A percentile compares a stretch with the other conserved stretches of the same genome.
These are phyloP conservation scores for Chloranthus sessilifolius DNA, from an alignment of 164 flowering plant species.

Conservation along the genomic window DNA sequence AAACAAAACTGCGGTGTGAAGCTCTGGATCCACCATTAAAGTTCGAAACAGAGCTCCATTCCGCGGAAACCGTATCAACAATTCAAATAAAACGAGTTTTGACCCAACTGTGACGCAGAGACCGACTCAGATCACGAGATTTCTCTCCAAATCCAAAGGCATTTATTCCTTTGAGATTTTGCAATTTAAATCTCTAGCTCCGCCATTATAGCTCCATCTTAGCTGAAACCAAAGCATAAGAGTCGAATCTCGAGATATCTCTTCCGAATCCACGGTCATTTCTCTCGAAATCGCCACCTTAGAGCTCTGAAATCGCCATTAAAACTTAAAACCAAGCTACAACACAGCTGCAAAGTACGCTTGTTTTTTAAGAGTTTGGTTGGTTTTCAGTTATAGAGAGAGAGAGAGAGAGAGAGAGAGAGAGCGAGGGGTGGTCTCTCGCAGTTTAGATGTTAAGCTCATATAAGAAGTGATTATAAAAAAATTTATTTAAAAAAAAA, in stretches of 20 bases:
- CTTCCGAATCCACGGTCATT: not conserved
- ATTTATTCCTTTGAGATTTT: too few relatives aligned
- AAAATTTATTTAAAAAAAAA: too few relatives aligned
- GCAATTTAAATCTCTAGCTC: not conserved
- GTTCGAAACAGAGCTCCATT: too few relatives aligned
- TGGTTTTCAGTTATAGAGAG: too few relatives aligned
- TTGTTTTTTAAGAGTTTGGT: not conserved
- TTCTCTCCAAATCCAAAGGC: too few relatives aligned
- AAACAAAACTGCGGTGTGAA: too few relatives aligned
- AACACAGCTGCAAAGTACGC: not conserved
- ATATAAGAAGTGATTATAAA: too few relatives aligned
- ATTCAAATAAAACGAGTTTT: not conserved
- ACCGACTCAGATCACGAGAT: too few relatives aligned
- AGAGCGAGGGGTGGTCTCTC: not conserved
- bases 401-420: slow-evolving; percentile 4
- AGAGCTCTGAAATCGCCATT: slow-evolving; percentile 1
- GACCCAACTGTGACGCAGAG: too few relatives aligned
- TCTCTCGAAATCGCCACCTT: not conserved
- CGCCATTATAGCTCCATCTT: slow-evolving; percentile 1
- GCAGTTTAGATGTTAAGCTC: too few relatives aligned
- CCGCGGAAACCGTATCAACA: not conserved
- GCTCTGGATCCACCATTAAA: slow-evolving; percentile 4
- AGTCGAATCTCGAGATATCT: slow-evolving; percentile 8
- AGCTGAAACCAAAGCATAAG: not conserved
- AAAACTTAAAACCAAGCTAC: slow-evolving; percentile 5